Evolutionary conservation across 2,329 filamentous ascomycete species (phyloP).

Genomic region (Pyricularia grisea): DNA sequence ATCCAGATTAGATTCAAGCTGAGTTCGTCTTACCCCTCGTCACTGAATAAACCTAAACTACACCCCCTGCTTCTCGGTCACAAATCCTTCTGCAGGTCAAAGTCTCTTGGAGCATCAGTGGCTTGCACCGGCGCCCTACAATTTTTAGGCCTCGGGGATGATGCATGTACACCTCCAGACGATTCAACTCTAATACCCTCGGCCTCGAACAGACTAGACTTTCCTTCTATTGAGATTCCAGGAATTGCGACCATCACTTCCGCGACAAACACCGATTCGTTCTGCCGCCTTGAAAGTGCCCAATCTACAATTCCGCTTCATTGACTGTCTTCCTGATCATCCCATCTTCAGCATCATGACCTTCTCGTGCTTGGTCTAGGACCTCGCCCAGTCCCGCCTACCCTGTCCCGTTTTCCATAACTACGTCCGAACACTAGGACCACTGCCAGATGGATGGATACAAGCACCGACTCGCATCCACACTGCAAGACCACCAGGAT

Average conservation of each 20-base stretch:
- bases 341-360: neutral
- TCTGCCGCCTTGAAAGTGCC: neutral
- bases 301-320: neutral
- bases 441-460: neutral
- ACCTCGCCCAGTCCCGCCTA: neutral
- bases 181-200: conserved; percentile 2
- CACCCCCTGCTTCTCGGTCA: neutral
- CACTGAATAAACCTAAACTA: neutral
- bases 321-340: neutral
- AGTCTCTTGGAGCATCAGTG: neutral
- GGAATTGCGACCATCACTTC: neutral
- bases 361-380: neutral
- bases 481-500: conserved; percentile 1
- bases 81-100: neutral
- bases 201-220: neutral
- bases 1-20: neutral
- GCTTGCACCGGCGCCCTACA: conserved; percentile 2
- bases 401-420: neutral
- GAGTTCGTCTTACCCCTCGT: neutral
- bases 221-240: neutral
- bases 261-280: neutral
- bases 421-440: neutral
- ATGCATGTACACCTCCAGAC: neutral
- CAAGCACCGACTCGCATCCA: neutral
- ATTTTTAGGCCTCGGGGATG: neutral